phyloP scores from a whole-genome alignment of 129 eudicot species.

The Ambrosia trifida region DNA sequence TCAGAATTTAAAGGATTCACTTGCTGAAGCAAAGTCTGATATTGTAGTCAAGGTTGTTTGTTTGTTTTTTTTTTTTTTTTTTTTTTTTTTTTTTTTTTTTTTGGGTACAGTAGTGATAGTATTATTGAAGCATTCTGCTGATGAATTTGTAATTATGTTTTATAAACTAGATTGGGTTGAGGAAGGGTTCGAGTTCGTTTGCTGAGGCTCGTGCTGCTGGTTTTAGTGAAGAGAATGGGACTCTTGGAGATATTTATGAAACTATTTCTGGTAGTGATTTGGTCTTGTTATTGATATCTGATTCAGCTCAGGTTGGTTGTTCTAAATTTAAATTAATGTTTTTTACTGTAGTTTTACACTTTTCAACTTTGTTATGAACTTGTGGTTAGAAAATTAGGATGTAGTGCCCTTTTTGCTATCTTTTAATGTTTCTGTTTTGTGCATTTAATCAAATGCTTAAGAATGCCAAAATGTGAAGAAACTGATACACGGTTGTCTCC shows the following conservation, averaged over 20 bases:
- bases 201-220: slow-evolving; percentile 96
- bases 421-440: neutral
- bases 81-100: neutral
- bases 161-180: slow-evolving; percentile 68
- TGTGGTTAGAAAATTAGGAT: neutral
- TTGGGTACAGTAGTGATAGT: neutral
- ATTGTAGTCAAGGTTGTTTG: slow-evolving; percentile 95
- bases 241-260: slow-evolving; percentile 85
- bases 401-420: neutral
- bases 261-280: slow-evolving; percentile 85
- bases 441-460: neutral
- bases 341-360: neutral
- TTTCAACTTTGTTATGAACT: neutral
- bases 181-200: slow-evolving; percentile 94
- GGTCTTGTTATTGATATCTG: slow-evolving; percentile 91
- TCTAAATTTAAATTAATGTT: neutral
- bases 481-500: neutral
- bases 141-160: neutral
- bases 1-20: slow-evolving; percentile 87
- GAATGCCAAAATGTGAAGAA: neutral
- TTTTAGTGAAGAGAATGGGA: slow-evolving; percentile 85
- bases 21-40: slow-evolving; percentile 82
- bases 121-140: neutral
- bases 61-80: slow-evolving; percentile 1
- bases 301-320: slow-evolving; percentile 84